Base-by-base conservation (phyloP, 345 rosid genomes). In the Gossypium rotundifolium region DNA sequence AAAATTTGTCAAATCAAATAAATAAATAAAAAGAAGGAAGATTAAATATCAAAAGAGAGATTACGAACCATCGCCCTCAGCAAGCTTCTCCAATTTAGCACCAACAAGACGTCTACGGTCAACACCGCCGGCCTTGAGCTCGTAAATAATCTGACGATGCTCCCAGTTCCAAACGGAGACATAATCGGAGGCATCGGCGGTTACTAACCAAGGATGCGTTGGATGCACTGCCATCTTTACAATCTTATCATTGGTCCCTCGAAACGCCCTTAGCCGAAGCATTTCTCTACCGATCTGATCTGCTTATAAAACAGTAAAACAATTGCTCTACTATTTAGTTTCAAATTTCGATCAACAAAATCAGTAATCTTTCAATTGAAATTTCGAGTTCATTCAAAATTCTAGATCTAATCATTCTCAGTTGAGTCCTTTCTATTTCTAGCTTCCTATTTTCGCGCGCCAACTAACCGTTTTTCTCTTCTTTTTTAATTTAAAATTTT, bases 131-230 rank as follows among this genome's bases (percentile, higher is more conserved):
- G 97, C 93, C 87, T 95, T 95, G 33, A 93, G 80, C 85, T 95
- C 99, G 58, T 95, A 95, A 77, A 95, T 95, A 17, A 95, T 90
- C 96, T 95, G 99, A 33, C 98, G 98, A 77, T 95, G 94, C 77
- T 95, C 99, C 99, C 97, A 95, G 73, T 95, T 95, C 99, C 98
- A 95, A 60, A 95, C 97, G 44, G 94, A 88, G 81, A 95, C 96
- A 84, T 90, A 91, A 90, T 95, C 99, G 6, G 92, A 87, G 40
- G 94, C 98, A 77, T 95, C 98, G 55, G 97, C 96, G 1, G 98
- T 90, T 49, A 95, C 99, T 22, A 95, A 88, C 98, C 99, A 95
- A 53, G 99, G 96, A 85, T 95, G 98, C 83, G 99, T 93, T 7
- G 99, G 98, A 77, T 95, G 99, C 67, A 95, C 78, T 66, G 93